Evolutionary conservation across 306 rosid species (phyloP), one percentile per base, ranked within the genome.

Genomic region (Arachis hypogaea): DNA sequence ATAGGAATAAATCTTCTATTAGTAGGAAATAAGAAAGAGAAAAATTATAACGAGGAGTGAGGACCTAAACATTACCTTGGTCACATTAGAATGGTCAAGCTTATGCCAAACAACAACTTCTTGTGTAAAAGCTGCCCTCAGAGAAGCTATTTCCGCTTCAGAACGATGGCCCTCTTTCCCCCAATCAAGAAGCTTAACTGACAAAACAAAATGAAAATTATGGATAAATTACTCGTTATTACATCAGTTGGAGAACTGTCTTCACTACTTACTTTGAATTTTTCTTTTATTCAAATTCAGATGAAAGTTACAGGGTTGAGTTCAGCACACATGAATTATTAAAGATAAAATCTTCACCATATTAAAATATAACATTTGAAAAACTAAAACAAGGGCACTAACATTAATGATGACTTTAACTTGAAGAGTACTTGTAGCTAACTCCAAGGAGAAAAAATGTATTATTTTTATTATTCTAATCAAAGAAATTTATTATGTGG

Each of bases 61-160:
- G 28, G 28, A 22, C 28, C 28, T 33, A 33, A 82, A 73, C 44
- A 30, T 72, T 85, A 91, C 98, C 91, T 91, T 91, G 60, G 97
- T 94, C 69, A 94, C 95, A 82, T 94, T 94, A 77, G 97, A 96
- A 82, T 94, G 98, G 45, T 94, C 98, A 85, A 94, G 98, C 81
- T 89, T 94, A 85, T 94, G 97, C 98, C 98, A 94, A 66, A 94
- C 98, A 18, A 89, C 97, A 78, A 94, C 98, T 85, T 94, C 98
- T 81, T 94, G 98, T 4, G 95, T 89, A 82, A 94, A 94, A 75
- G 98, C 98, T 50, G 98, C 89, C 82, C 98, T 82, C 72, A 94
- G 85, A 40, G 98, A 91, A 28, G 97, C 97, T 76, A 94, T 87
- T 89, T 94, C 98, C 7, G 96, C 97, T 1, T 94, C 98, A 22